Conservation (phyloP, 805 yeast species). For the Ogataea populi-albae region DNA sequence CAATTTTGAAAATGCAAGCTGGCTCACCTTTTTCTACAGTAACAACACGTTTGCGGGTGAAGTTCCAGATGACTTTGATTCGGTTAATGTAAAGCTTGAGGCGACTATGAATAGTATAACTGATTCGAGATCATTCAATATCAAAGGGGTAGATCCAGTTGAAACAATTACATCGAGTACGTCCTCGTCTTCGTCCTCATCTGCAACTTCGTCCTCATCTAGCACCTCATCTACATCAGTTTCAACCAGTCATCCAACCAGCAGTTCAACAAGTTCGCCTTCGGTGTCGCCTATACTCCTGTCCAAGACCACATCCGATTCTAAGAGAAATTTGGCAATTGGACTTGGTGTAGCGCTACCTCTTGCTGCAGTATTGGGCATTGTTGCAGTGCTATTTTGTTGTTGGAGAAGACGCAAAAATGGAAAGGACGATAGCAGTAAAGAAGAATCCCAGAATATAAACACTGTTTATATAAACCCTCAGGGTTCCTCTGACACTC, state of each 20-base stretch:
- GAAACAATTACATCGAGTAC: conserved; percentile 23
- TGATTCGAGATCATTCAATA: conserved; percentile 45
- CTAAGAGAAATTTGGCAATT: conserved; percentile 67
- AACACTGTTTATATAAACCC: conserved; percentile 19
- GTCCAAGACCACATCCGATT: conserved; percentile 11
- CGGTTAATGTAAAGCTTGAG: conserved; percentile 41
- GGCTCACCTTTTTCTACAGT: conserved; percentile 63
- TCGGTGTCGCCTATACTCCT: conserved; percentile 6
- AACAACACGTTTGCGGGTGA: conserved; percentile 69
- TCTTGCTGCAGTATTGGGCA: conserved; percentile 47
- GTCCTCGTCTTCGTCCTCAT: conserved; percentile 13
- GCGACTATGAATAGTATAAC: conserved; percentile 32
- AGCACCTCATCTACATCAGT: conserved; percentile 26
- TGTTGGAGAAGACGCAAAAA: conserved; percentile 48
- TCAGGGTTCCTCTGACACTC: conserved; percentile 21
- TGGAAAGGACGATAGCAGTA: conserved; percentile 28
- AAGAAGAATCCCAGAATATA: conserved; percentile 25
- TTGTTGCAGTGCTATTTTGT: conserved; percentile 50
- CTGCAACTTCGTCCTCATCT: conserved; percentile 30
- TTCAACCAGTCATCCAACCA: conserved; percentile 25
- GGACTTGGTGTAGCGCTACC: conserved; percentile 91
- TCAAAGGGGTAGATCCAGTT: conserved; percentile 46
- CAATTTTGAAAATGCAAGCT: conserved; percentile 41
- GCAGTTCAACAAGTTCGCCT: conserved; percentile 6
- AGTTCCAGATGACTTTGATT: conserved; percentile 52